These are phyloP conservation scores for Annulohypoxylon moriforme DNA, from an alignment of 495 filamentous ascomycete genomes.

Conservation along the genomic window DNA sequence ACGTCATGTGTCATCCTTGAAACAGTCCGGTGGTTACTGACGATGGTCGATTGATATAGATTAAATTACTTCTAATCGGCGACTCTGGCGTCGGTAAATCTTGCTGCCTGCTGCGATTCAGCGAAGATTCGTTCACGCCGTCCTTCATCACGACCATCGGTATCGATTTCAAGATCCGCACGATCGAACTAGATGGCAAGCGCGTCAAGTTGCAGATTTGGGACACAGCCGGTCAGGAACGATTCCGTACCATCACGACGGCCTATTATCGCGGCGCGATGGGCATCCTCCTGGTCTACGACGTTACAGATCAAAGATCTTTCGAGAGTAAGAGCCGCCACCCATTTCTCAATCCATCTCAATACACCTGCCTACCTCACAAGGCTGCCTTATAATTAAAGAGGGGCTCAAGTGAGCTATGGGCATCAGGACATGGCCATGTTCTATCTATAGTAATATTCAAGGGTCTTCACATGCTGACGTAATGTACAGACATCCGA, in stretches of 20 bases:
- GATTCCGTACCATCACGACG: constrained; percentile 98
- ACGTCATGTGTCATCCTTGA: not conserved
- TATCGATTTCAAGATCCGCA: constrained; percentile 99
- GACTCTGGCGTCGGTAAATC: constrained; percentile 99
- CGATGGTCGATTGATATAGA: constrained; percentile 63
- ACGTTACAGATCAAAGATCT: constrained; percentile 96
- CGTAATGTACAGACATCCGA: constrained; percentile 78
- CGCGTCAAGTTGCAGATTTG: constrained; percentile 98
- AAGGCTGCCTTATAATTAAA: not conserved
- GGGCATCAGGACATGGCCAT: not conserved
- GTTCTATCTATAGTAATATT: not conserved
- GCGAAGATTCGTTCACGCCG: constrained; percentile 97
- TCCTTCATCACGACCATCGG: constrained; percentile 99
- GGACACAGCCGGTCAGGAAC: constrained; percentile 98
- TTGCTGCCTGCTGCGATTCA: constrained; percentile 97
- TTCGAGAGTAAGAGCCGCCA: constrained; percentile 82
- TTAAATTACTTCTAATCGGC: constrained; percentile 98
- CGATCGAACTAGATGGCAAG: constrained; percentile 98
- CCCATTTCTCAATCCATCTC: not conserved
- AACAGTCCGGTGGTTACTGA: constrained; percentile 1
- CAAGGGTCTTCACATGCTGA: constrained; percentile 28
- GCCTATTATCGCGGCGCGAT: constrained; percentile 98
- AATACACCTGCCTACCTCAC: not conserved
- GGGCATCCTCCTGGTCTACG: constrained; percentile 98
- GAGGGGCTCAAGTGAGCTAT: constrained; percentile 17